Conservation (phyloP, 1,284 basidiomycete genomes). For the Tetrapyrgos nigripes region DNA sequence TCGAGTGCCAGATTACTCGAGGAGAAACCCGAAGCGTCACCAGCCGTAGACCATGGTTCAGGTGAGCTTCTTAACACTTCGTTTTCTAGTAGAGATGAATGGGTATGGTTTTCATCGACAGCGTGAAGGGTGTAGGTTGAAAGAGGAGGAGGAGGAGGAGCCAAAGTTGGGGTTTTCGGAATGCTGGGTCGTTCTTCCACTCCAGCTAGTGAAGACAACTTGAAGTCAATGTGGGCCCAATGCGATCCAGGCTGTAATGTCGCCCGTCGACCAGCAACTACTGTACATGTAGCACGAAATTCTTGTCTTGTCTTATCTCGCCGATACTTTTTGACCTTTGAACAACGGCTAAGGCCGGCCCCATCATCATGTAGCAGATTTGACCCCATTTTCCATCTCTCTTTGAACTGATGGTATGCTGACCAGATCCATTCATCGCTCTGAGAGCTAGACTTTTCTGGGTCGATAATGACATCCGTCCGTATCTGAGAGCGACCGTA, state of each 20-base stretch:
- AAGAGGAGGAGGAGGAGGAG: not conserved
- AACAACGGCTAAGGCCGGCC: not conserved
- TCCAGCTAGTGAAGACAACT: not conserved
- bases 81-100: too few species aligned
- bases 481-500: not conserved
- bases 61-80: too few species aligned
- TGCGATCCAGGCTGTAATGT: not conserved
- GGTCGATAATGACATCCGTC: not conserved
- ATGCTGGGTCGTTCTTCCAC: not conserved
- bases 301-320: not conserved
- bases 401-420: not conserved
- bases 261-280: not conserved
- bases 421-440: not conserved
- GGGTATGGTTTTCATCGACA: too few species aligned
- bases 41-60: too few species aligned
- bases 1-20: too few species aligned
- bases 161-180: not conserved
- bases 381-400: not conserved
- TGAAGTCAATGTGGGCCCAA: not conserved
- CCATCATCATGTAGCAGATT: not conserved
- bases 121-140: too few species aligned
- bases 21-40: too few species aligned
- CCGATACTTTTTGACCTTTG: not conserved
- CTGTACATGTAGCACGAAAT: not conserved
- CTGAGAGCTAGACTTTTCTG: not conserved